Conservation (phyloP, 2,329 filamentous ascomycete genomes). For the Arthroderma sp. region DNA sequence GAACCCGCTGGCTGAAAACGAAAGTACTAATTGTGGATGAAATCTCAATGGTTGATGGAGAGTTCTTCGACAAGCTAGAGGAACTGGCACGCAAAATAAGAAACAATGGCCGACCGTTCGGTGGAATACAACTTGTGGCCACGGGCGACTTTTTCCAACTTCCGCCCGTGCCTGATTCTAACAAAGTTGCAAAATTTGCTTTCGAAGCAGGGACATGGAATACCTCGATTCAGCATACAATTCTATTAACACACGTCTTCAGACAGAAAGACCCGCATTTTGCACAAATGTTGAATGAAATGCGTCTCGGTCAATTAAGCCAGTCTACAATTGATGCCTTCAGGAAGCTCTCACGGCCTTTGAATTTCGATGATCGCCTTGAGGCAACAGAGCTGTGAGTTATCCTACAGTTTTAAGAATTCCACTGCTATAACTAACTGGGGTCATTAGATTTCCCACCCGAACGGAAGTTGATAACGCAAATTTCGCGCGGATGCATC, state of each 20-base stretch:
- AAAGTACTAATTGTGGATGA: constrained; percentile 87
- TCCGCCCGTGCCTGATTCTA: constrained; percentile 75
- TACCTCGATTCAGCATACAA: constrained; percentile 87
- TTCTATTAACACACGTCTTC: constrained; percentile 89
- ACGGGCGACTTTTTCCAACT: constrained; percentile 98
- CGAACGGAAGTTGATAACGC: constrained; percentile 78
- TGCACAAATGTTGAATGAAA: constrained; percentile 92
- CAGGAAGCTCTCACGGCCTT: constrained; percentile 54
- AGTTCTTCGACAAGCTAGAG: constrained; percentile 91
- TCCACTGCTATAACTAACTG: constrained; percentile 9
- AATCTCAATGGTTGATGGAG: constrained; percentile 96
- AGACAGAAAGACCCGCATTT: constrained; percentile 86
- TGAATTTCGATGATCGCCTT: constrained; percentile 59
- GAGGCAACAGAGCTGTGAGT: constrained; percentile 70
- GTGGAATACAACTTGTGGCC: constrained; percentile 87
- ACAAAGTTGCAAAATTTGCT: constrained; percentile 67
- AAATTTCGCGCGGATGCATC: constrained; percentile 60
- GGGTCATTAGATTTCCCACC: constrained; percentile 57
- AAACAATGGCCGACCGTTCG: constrained; percentile 86
- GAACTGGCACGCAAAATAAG: constrained; percentile 71
- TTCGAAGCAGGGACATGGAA: constrained; percentile 89
- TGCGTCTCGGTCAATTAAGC: constrained; percentile 75
- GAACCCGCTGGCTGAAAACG: constrained; percentile 74
- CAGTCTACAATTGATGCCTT: constrained; percentile 67
- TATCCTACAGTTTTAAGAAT: neutral